phyloP scores from a whole-genome alignment of 352 stramenopile genomes.

The Elongisporangium prolatum region DNA sequence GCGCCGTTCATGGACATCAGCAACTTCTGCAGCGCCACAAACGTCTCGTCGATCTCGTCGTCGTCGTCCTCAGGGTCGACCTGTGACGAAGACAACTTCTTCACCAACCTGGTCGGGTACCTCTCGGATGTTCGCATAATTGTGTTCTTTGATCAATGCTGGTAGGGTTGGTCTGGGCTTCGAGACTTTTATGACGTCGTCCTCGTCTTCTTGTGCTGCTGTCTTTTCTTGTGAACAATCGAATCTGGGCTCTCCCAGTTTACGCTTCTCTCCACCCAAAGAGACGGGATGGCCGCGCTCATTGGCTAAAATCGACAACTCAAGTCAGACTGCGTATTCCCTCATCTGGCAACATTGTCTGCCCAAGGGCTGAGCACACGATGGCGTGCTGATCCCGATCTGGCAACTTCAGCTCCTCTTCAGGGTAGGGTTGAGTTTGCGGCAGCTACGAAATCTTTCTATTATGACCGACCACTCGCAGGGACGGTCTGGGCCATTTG shows the following conservation, averaged over 20 bases:
- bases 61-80: slow-evolving; percentile 38
- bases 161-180: not conserved
- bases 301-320: not conserved
- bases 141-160: not conserved
- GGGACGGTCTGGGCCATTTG: not conserved
- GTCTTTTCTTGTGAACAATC: not conserved
- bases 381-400: not conserved
- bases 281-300: not conserved
- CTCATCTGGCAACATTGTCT: not conserved
- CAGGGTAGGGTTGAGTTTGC: not conserved
- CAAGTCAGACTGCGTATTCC: not conserved
- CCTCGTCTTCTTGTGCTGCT: slow-evolving; percentile 1
- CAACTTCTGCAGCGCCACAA: slow-evolving; percentile 70
- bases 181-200: not conserved
- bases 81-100: slow-evolving; percentile 49
- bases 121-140: slow-evolving; percentile 4
- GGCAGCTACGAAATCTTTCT: not conserved
- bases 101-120: slow-evolving; percentile 20
- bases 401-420: not conserved
- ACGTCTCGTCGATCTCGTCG: slow-evolving; percentile 77
- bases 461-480: not conserved
- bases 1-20: slow-evolving; percentile 57
- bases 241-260: not conserved
- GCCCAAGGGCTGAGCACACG: not conserved
- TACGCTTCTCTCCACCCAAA: not conserved